Base-by-base conservation (phyloP, 306 rosid species). In the Pterocarpus macrocarpus region DNA sequence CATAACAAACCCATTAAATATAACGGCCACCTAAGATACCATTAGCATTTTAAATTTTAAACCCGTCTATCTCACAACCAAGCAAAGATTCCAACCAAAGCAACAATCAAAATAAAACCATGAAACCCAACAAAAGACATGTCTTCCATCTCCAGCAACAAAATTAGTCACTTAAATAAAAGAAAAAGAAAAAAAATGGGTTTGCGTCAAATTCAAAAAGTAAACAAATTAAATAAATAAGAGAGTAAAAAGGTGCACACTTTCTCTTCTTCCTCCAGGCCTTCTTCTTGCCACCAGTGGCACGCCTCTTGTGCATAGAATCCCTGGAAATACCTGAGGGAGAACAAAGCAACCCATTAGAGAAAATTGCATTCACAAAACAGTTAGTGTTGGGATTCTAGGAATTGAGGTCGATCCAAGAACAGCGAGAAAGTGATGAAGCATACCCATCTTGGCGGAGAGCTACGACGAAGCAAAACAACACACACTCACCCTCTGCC, bases 201-300 rank as follows among this genome's bases (percentile, higher is more conserved):
- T 2, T 1, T 7, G 13, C 10, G 1, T 1, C 36, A 3, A 15
- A 50, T 1, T 8, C 0, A 39, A 33, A 13, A 14, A 28, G 8
- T 5, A 30, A 7, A 2, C 39, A 63, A 33, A 17, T 8, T 5
- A 32, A 1, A 11, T 14, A 14, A 55, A 69, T 0, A 1, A 16
- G 28, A 45, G 32, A 39, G 2, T 5, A 13, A 53, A 47, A 22
- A 28, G 2, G 10, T 2, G 12, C 47, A 1, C 38, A 88, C 91
- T 88, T 88, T 69, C 91, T 50, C 87, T 88, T 88, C 80, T 88
- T 88, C 66, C 91, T 88, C 89, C 91, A 88, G 7, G 89, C 90
- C 80, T 86, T 88, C 85, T 86, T 88, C 84, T 86, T 86, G 83
- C 92, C 92, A 70, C 92, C 92, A 33, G 92, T 87, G 66, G 87